These are phyloP conservation scores for Microstegium vimineum DNA, from an alignment of 176 grass and related monocot species.

Conservation along the genomic window DNA sequence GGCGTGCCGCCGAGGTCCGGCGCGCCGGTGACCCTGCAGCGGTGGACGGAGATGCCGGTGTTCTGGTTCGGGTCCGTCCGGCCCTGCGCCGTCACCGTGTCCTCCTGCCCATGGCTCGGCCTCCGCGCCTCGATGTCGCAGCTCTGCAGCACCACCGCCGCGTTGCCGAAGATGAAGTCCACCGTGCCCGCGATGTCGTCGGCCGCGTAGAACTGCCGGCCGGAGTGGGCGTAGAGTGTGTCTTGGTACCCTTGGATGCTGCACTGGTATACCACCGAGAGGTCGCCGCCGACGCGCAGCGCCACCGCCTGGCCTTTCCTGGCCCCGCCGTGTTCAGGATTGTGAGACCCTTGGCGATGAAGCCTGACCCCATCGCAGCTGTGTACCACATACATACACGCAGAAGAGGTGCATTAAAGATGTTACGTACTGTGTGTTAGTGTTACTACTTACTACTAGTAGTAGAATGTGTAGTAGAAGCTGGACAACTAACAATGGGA, in stretches of 20 bases:
- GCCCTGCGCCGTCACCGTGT: constrained; percentile 70
- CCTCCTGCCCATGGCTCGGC: constrained; percentile 5
- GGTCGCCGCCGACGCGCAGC: constrained; percentile 54
- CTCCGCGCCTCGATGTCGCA: constrained; percentile 45
- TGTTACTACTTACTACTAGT: neutral
- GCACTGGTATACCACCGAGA: constrained; percentile 64
- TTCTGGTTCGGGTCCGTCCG: constrained; percentile 67
- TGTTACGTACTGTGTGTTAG: neutral
- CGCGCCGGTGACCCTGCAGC: constrained; percentile 32
- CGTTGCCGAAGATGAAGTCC: constrained; percentile 87
- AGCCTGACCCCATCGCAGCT: constrained; percentile 70
- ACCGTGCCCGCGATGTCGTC: constrained; percentile 54
- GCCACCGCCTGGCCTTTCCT: constrained; percentile 73
- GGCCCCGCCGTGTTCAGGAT: constrained; percentile 64
- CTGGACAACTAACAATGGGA: neutral
- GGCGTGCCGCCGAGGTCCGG: constrained; percentile 36
- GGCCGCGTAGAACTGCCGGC: constrained; percentile 60
- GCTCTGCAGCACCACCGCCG: constrained; percentile 54
- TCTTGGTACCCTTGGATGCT: constrained; percentile 68
- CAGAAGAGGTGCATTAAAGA: neutral
- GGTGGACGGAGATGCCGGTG: constrained; percentile 72
- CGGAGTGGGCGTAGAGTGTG: constrained; percentile 68
- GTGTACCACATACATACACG: neutral
- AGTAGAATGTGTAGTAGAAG: neutral
- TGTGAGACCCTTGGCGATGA: constrained; percentile 63